phyloP scores from a whole-genome alignment of 306 rosid genomes.

The Morella rubra region DNA sequence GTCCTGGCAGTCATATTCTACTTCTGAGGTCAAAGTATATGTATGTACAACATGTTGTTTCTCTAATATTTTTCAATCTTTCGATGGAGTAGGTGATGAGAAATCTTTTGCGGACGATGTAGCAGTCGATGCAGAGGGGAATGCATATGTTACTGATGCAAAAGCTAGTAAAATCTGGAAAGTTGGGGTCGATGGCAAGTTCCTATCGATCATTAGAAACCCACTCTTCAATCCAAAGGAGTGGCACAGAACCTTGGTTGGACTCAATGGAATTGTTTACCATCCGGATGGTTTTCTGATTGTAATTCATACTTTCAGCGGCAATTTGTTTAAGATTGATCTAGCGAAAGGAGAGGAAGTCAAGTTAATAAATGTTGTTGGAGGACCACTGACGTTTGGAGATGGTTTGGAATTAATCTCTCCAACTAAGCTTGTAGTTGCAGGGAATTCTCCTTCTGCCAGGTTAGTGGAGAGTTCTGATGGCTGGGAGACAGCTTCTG shows the following conservation, averaged over 20 bases:
- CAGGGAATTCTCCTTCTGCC: constrained; percentile 64
- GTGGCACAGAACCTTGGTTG: constrained; percentile 77
- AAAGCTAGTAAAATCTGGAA: constrained; percentile 73
- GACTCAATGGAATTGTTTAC: constrained; percentile 82
- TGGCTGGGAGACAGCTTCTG: constrained; percentile 83
- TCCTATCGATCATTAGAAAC: constrained; percentile 51
- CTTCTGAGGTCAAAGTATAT: not conserved
- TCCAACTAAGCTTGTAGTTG: constrained; percentile 74
- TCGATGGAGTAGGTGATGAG: constrained; percentile 53
- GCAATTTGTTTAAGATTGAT: constrained; percentile 72
- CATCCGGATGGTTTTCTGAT: constrained; percentile 87
- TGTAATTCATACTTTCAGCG: constrained; percentile 69
- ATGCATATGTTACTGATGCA: constrained; percentile 76
- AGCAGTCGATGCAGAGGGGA: constrained; percentile 83
- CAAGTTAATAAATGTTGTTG: constrained; percentile 44
- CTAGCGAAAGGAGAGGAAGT: constrained; percentile 64
- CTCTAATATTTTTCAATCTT: not conserved
- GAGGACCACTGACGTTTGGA: constrained; percentile 65
- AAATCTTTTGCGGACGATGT: constrained; percentile 81
- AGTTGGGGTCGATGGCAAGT: constrained; percentile 69
- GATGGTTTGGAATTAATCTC: constrained; percentile 80
- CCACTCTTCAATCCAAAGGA: constrained; percentile 65
- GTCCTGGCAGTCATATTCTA: not conserved
- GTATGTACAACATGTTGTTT: not conserved
- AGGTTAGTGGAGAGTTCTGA: constrained; percentile 81